Conservation (phyloP, 2,329 filamentous ascomycete genomes). For the Cercospora sp. region DNA sequence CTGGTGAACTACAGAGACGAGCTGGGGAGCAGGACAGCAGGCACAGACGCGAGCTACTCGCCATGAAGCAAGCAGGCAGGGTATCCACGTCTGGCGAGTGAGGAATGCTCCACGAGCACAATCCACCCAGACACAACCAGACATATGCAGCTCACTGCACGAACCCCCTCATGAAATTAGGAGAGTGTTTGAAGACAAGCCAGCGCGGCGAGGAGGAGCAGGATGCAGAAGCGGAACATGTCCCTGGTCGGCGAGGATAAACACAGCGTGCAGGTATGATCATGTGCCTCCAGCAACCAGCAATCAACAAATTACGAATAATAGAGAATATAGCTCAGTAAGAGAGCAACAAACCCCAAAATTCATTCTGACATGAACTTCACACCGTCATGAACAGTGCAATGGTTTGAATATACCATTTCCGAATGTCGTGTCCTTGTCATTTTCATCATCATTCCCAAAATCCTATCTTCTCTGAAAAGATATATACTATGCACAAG, state of each 20-base stretch:
- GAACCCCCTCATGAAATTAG: too few relatives aligned
- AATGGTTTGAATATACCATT: not conserved
- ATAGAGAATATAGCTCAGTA: not conserved
- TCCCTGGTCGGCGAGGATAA: not conserved
- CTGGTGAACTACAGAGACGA: too few relatives aligned
- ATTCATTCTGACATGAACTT: not conserved
- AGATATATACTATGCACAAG: conserved; percentile 1
- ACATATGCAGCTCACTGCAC: too few relatives aligned
- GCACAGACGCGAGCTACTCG: too few relatives aligned
- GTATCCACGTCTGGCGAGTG: too few relatives aligned
- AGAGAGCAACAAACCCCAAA: not conserved
- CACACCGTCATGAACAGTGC: not conserved
- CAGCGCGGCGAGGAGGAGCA: not conserved
- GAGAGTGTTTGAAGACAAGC: too few relatives aligned
- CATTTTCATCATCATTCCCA: not conserved
- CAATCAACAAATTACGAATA: not conserved
- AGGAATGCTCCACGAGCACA: too few relatives aligned
- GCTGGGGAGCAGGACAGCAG: too few relatives aligned
- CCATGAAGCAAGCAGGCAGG: too few relatives aligned
- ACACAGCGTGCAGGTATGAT: not conserved
- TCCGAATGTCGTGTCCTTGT: not conserved
- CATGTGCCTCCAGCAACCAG: not conserved
- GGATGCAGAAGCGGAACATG: not conserved
- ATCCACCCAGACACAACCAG: too few relatives aligned
- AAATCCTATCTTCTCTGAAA: not conserved